Conservation (phyloP, 1,284 basidiomycete genomes). For the Apiotrichum laibachii region DNA sequence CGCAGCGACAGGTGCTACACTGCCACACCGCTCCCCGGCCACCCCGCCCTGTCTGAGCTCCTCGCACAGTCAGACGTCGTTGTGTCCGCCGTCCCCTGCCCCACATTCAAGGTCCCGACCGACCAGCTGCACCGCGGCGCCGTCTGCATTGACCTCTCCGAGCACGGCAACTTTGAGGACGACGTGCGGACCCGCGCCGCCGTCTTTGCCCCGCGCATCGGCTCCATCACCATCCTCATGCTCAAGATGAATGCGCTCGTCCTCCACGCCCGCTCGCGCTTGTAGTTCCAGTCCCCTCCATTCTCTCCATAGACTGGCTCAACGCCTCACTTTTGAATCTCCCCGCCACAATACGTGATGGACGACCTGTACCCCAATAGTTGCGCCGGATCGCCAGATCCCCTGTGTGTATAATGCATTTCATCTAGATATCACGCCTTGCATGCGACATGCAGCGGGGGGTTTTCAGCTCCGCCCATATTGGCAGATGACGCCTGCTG, state of each 20-base stretch:
- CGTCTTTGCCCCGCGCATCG: constrained; percentile 23
- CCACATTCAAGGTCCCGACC: constrained; percentile 25
- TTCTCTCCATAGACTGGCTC: too few relatives aligned
- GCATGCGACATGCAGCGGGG: too few relatives aligned
- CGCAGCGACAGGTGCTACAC: not conserved
- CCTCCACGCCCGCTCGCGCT: constrained; percentile 2
- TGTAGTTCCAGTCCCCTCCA: too few relatives aligned
- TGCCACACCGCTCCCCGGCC: not conserved
- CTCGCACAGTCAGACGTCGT: constrained; percentile 62
- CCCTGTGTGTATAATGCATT: too few relatives aligned
- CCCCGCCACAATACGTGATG: too few relatives aligned
- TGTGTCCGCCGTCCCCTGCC: constrained; percentile 66
- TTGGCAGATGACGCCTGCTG: too few relatives aligned
- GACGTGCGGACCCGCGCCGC: constrained; percentile 26
- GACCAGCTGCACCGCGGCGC: constrained; percentile 15
- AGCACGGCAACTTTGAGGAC: constrained; percentile 26
- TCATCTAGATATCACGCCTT: too few relatives aligned
- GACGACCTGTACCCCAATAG: too few relatives aligned
- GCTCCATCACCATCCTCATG: constrained; percentile 31
- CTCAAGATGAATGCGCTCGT: constrained; percentile 28
- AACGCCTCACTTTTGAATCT: too few relatives aligned
- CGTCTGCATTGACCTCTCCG: constrained; percentile 32
- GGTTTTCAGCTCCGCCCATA: too few relatives aligned
- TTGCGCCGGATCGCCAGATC: too few relatives aligned
- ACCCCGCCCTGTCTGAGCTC: constrained; percentile 1